phyloP scores from a whole-genome alignment of 352 stramenopile genomes.

The Bremia lactucae region DNA sequence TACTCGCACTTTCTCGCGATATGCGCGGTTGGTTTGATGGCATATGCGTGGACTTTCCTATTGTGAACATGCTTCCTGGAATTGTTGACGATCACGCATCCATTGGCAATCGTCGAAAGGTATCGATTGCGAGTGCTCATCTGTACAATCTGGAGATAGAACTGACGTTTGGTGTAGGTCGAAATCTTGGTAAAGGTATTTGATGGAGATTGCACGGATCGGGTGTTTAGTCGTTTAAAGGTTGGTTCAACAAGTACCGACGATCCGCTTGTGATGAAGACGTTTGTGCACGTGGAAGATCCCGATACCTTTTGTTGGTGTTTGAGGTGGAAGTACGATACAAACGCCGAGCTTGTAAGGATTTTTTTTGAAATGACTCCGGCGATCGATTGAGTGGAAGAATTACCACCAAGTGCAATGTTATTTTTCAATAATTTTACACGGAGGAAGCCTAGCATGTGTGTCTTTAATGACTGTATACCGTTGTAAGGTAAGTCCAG shows the following conservation, averaged over 20 bases:
- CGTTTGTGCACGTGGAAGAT: not conserved
- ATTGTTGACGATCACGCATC: not conserved
- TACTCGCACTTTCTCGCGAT: not conserved
- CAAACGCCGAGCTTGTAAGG: not conserved
- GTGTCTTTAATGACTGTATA: too few relatives aligned
- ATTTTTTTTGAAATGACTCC: not conserved
- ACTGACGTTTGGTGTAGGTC: not conserved
- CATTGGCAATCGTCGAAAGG: not conserved
- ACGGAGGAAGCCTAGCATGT: too few relatives aligned
- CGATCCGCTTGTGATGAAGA: not conserved
- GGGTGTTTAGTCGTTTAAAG: not conserved
- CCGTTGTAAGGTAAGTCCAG: too few relatives aligned
- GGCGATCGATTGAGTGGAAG: not conserved
- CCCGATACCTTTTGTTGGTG: not conserved
- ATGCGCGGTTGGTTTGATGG: not conserved
- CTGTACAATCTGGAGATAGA: too few relatives aligned
- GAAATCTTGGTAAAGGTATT: too few relatives aligned
- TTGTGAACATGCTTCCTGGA: not conserved
- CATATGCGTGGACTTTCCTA: not conserved
- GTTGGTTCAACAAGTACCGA: not conserved
- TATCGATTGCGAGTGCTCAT: too few relatives aligned
- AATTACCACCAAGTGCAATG: too few relatives aligned
- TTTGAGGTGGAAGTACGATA: not conserved
- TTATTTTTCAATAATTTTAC: too few relatives aligned
- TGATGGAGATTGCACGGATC: not conserved